These are phyloP conservation scores for Paraconiothyrium sp. DNA, from an alignment of 2,329 filamentous ascomycete species.

Conservation along the genomic window DNA sequence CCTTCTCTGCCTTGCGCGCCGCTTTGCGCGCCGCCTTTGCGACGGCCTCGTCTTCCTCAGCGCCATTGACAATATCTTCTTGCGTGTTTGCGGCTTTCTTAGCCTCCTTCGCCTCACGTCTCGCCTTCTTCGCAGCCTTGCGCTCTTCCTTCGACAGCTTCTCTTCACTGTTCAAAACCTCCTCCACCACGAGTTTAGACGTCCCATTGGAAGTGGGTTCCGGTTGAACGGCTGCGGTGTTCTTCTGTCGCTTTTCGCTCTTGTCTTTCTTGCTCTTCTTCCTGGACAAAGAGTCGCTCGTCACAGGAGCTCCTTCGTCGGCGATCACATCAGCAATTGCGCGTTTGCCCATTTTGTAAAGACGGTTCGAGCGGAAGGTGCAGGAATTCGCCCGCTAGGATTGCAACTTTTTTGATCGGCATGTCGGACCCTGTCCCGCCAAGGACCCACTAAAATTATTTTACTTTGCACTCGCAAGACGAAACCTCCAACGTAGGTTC, in stretches of 20 bases:
- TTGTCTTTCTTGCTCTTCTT: conserved; percentile 52
- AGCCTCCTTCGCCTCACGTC: conserved; percentile 51
- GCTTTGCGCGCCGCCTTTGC: conserved; percentile 48
- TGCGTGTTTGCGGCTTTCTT: conserved; percentile 36
- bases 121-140: conserved; percentile 54
- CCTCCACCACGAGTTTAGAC: conserved; percentile 25
- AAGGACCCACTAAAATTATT: conserved; percentile 2
- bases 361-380: background rate
- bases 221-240: conserved; percentile 26
- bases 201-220: conserved; percentile 30
- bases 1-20: conserved; percentile 50
- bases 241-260: conserved; percentile 39
- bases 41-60: conserved; percentile 36
- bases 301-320: conserved; percentile 34
- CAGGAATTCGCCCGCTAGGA: conserved; percentile 13
- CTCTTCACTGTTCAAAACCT: conserved; percentile 35
- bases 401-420: conserved; percentile 22
- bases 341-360: conserved; percentile 47
- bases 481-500: background rate
- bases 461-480: background rate
- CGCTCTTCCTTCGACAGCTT: conserved; percentile 53
- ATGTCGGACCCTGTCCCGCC: conserved; percentile 9
- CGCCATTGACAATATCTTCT: conserved; percentile 33
- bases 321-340: conserved; percentile 42
- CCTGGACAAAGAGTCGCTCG: conserved; percentile 36